Base-by-base conservation (phyloP, 768 basidiomycete species). In the Suillus decipiens region DNA sequence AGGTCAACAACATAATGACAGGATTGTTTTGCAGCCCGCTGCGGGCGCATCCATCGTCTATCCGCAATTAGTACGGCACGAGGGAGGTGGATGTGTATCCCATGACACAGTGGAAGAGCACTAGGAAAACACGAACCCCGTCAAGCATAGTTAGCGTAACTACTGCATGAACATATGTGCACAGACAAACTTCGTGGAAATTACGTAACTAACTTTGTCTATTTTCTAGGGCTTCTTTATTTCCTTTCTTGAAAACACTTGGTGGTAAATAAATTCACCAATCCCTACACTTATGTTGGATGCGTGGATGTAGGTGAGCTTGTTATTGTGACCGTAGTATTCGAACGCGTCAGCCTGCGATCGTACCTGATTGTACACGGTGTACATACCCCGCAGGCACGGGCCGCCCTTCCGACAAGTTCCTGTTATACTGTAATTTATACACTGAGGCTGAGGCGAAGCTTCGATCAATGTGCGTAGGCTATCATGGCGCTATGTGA, bases 1-100 rank as follows among this genome's bases (percentile, higher is more conserved):
- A 37, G 71, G 59, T 45, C 58, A 55, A 47, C 10, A 92, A 5
- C 83, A 86, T 17, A 75, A 81, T 59, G 79, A 94, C 37, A 82
- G 89, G 67, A 88, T 95, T 60, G 78, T 93, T 37, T 94, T 67
- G 92, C 86, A 48, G 82, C 90, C n/a, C 36, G 92, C 93, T 24
- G 87, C 84, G 2, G 85, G 90, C 69, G 93, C 70, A 78, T 95
- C n/a, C 24, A 9, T 28, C 14, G 24, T 28, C 3, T 15, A 28
- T 28, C 28, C 17, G 28, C 28, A 28, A 28, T 28, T 28, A 28
- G 28, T 28, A 28, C 28, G 28, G 92, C 94, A 78, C 19, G 78
- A 76, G n/a, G 82, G 81, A 15, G 77, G 86, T 92, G 11, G 84
- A 77, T 94, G 17, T 95, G 93, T 93, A 87, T 93, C 45, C 85